Evolutionary conservation across 805 yeast genomes (phyloP).

Genomic region (Candida coleopterorum): DNA sequence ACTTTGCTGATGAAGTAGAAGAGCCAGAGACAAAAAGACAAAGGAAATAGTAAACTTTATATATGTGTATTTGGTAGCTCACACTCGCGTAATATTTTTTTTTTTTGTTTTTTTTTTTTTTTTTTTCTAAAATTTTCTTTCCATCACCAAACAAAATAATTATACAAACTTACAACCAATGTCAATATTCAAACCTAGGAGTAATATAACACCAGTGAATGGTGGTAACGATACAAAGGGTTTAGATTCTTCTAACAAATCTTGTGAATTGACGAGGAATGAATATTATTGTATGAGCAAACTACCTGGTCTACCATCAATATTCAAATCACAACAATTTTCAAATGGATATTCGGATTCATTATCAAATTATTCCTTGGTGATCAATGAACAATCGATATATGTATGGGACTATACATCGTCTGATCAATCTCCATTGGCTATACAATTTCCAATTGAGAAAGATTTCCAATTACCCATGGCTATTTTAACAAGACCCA

Average conservation of each 20-base stretch:
- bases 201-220: conserved; percentile 2
- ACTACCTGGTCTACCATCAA: conserved; percentile 52
- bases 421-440: conserved; percentile 54
- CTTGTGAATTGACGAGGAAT: conserved; percentile 51
- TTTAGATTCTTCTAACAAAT: neutral
- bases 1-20: conserved; percentile 14
- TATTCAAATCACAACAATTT: conserved; percentile 17
- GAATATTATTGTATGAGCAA: conserved; percentile 53
- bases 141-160: neutral
- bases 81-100: no score
- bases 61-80: conserved; percentile 1
- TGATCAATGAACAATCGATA: conserved; percentile 45
- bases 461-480: conserved; percentile 33
- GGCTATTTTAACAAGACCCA: conserved; percentile 56
- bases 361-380: conserved; percentile 44
- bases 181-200: conserved; percentile 8
- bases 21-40: conserved; percentile 30
- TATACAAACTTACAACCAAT: conserved; percentile 1
- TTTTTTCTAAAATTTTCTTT: no score
- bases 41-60: conserved; percentile 14
- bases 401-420: conserved; percentile 68
- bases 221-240: no score
- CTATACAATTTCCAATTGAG: conserved; percentile 48
- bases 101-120: neutral
- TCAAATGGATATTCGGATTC: conserved; percentile 45